Evolutionary conservation across 2,329 filamentous ascomycete genomes (phyloP).

Genomic region (Trichophyton rubrum): DNA sequence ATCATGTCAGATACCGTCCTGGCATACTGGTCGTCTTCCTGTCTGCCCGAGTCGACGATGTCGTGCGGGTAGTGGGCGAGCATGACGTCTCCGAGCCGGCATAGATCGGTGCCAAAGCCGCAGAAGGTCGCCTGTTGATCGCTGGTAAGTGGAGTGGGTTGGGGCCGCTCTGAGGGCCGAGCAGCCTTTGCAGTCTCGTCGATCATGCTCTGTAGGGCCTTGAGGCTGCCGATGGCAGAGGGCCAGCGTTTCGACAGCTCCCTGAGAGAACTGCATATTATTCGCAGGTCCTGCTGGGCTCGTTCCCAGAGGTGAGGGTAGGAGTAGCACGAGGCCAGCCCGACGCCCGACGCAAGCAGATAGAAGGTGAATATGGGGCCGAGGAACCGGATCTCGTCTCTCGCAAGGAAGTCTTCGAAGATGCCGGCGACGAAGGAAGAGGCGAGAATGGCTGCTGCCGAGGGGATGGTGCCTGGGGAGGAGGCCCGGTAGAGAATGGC

Average conservation of each 20-base stretch:
- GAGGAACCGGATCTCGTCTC: slow-evolving; percentile 33
- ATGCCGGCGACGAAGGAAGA: slow-evolving; percentile 34
- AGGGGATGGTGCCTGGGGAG: slow-evolving; percentile 21
- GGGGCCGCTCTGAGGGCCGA: slow-evolving; percentile 10
- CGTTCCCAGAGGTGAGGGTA: slow-evolving; percentile 16
- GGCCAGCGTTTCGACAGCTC: slow-evolving; percentile 21
- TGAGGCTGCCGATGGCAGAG: slow-evolving; percentile 19
- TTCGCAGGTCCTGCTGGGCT: slow-evolving; percentile 15
- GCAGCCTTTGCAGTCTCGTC: slow-evolving; percentile 12
- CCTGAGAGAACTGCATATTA: slow-evolving; percentile 18
- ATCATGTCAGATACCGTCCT: slow-evolving; percentile 16
- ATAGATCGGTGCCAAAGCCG: slow-evolving; percentile 18
- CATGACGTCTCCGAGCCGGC: slow-evolving; percentile 18
- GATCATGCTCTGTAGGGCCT: slow-evolving; percentile 18
- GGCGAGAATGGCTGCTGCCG: slow-evolving; percentile 29
- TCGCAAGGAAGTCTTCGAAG: slow-evolving; percentile 34
- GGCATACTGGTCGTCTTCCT: slow-evolving; percentile 14
- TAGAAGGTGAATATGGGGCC: slow-evolving; percentile 35
- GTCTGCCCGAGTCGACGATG: slow-evolving; percentile 9
- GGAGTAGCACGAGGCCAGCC: slow-evolving; percentile 27
- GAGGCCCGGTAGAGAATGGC: slow-evolving; percentile 29
- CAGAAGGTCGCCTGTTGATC: slow-evolving; percentile 18
- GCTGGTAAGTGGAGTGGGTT: slow-evolving; percentile 13
- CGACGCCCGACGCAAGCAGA: slow-evolving; percentile 29
- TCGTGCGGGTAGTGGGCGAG: slow-evolving; percentile 13